phyloP scores from a whole-genome alignment of 139 green algal species.

The Haematococcus lacustris region DNA sequence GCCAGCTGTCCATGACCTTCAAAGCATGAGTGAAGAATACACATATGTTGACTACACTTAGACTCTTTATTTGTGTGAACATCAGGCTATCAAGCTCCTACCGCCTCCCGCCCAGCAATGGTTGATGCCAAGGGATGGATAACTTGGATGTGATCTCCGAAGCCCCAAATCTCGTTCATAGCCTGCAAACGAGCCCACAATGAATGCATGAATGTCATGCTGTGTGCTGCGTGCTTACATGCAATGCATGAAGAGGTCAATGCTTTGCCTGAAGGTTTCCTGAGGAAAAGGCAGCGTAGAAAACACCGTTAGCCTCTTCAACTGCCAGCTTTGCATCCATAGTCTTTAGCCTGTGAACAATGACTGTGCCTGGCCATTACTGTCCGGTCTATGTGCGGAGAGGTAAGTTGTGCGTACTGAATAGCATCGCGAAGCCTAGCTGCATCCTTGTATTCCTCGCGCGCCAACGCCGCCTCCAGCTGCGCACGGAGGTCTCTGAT shows the following conservation, averaged over 20 bases:
- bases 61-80: neutral
- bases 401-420: conserved; percentile 9
- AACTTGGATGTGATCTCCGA: conserved; percentile 72
- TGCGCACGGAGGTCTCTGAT: conserved; percentile 1
- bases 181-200: conserved; percentile 22
- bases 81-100: conserved; percentile 11
- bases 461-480: conserved; percentile 6
- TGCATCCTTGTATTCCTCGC: conserved; percentile 35
- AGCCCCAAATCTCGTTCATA: conserved; percentile 68
- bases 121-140: conserved; percentile 64
- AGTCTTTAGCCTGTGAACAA: conserved; percentile 24
- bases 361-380: neutral
- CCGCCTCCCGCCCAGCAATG: conserved; percentile 62
- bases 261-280: conserved; percentile 38
- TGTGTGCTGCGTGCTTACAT: neutral
- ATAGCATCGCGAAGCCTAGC: conserved; percentile 30
- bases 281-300: conserved; percentile 71
- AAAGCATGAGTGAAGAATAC: neutral
- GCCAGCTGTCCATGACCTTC: conserved; percentile 77
- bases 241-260: neutral
- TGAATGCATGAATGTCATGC: neutral
- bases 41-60: neutral
- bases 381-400: neutral
- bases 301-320: conserved; percentile 69
- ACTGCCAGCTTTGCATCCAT: conserved; percentile 56